Evolutionary conservation across 331 rosid species (phyloP).

Genomic region (Erythrophleum ivorense): DNA sequence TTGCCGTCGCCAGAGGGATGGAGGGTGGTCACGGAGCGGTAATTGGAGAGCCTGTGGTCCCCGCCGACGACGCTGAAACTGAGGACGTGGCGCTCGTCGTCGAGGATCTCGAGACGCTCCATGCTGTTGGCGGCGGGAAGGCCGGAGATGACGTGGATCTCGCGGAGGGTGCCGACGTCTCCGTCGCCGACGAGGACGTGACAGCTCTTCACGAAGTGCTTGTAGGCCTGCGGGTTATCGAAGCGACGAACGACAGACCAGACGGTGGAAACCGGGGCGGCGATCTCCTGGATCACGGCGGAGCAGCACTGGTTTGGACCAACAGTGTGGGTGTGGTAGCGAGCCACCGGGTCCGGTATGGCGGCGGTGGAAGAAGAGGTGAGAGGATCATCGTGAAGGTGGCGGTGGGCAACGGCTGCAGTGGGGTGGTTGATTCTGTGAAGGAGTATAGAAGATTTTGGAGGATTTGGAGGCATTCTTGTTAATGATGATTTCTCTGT

Average conservation of each 20-base stretch:
- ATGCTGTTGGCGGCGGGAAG: conserved; percentile 86
- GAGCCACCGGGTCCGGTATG: conserved; percentile 65
- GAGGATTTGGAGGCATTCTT: conserved; percentile 70
- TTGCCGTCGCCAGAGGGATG: conserved; percentile 49
- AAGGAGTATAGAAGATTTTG: conserved; percentile 58
- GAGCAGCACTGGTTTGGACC: conserved; percentile 74
- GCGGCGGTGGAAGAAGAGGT: conserved; percentile 23
- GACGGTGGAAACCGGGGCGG: conserved; percentile 73
- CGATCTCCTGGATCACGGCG: conserved; percentile 74
- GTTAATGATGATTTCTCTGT: too few relatives aligned
- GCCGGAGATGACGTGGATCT: conserved; percentile 84
- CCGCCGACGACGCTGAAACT: conserved; percentile 96
- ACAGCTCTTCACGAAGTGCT: conserved; percentile 90
- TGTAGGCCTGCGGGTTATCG: conserved; percentile 92
- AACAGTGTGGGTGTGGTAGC: conserved; percentile 61
- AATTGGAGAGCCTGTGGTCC: conserved; percentile 78
- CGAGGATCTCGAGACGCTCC: conserved; percentile 92
- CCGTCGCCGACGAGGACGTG: conserved; percentile 79
- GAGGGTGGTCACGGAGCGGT: conserved; percentile 82
- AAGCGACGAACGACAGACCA: conserved; percentile 97
- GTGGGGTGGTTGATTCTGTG: conserved; percentile 57
- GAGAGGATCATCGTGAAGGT: conserved; percentile 11
- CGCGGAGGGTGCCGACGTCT: conserved; percentile 79
- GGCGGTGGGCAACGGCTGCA: conserved; percentile 5
- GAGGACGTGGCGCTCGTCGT: conserved; percentile 84